Evolutionary conservation across 73 alveolate genomes (phyloP), one percentile per base, ranked within the genome.

Genomic region (Paramecium caudatum): DNA sequence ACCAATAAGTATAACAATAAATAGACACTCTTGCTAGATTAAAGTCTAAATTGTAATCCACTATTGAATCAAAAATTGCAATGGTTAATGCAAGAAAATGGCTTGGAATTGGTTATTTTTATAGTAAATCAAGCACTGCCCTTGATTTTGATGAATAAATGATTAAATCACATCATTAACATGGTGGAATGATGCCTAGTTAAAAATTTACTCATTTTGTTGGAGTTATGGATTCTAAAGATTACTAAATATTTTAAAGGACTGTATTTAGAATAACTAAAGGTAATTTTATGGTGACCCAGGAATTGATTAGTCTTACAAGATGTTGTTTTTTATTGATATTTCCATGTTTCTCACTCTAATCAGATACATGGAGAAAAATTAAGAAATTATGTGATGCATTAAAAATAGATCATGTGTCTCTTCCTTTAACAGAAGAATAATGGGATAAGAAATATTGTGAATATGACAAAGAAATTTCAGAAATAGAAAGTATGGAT

Each of bases 251-350:
- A 82, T 90, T 96, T 47, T 85, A 94, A 61, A 96, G 96, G 90
- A 82, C 95, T 74, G 80, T 98, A 41, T 98, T 97, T 90, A 95
- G 99, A 92, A 91, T 94, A n/a, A 94, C 98, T 32, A 95, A 96
- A 93, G 98, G 98, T 25, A 95, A 97, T 61, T 98, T 98, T 10
- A 82, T 96, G 30, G 94, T 97, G 0, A 82, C 90, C 91, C 90
- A 96, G 81, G 82, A 91, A 62, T 95, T 95, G 33, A 70, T 95
- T 48, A 96, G 93, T 90, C 65, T 74, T 90, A 33, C 82, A 39
- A 69, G 91, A 82, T 91, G 91, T 63, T 91, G 95, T 83, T 96
- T 87, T 27, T 94, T 92, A 90, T 96, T 95, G 68, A 91, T 97
- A 12, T 93, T 94, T 45, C 96, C 94, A 68, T 91, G 93, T 27